Evolutionary conservation across 495 filamentous ascomycete genomes (phyloP).

Genomic region (Trichoderma gamsii): DNA sequence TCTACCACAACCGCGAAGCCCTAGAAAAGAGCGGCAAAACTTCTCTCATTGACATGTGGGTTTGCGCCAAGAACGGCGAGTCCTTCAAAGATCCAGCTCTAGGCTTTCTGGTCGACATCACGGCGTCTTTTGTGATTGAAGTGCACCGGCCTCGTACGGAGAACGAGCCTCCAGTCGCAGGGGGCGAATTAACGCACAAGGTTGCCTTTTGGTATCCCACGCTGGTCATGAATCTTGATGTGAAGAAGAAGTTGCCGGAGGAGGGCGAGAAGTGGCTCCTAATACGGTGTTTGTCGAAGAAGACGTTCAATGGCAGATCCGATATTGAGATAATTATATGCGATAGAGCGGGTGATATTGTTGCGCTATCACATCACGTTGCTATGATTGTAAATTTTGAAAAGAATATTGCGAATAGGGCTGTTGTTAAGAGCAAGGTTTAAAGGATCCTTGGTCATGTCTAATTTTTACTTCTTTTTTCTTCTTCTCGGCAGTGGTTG

Average conservation of each 20-base stretch:
- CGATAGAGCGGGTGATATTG: conserved; percentile 50
- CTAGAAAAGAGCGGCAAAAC: conserved; percentile 34
- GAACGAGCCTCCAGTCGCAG: background rate
- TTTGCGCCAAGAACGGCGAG: conserved; percentile 45
- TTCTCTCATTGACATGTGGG: conserved; percentile 56
- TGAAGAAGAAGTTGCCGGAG: conserved; percentile 56
- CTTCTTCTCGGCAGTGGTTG: too few species aligned
- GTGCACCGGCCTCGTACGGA: background rate
- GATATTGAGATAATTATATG: conserved; percentile 60
- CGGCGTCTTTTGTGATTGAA: conserved; percentile 23
- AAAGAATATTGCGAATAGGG: conserved; percentile 22
- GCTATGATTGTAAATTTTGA: conserved; percentile 46
- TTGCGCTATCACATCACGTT: conserved; percentile 60
- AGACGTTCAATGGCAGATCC: conserved; percentile 55
- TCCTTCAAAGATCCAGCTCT: conserved; percentile 50
- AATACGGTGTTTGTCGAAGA: conserved; percentile 49
- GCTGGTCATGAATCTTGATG: conserved; percentile 60
- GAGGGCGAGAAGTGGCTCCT: conserved; percentile 62
- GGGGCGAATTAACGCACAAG: background rate
- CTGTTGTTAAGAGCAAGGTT: too few species aligned
- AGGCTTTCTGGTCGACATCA: conserved; percentile 53
- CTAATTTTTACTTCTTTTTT: too few species aligned
- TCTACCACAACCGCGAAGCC: conserved; percentile 48
- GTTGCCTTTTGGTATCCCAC: conserved; percentile 68
- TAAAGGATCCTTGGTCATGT: too few species aligned